A percentile compares a stretch with the other conserved stretches of the same genome.
phyloP scores from a whole-genome alignment of 257 asterid species.

The Thymus quinquecostatus region DNA sequence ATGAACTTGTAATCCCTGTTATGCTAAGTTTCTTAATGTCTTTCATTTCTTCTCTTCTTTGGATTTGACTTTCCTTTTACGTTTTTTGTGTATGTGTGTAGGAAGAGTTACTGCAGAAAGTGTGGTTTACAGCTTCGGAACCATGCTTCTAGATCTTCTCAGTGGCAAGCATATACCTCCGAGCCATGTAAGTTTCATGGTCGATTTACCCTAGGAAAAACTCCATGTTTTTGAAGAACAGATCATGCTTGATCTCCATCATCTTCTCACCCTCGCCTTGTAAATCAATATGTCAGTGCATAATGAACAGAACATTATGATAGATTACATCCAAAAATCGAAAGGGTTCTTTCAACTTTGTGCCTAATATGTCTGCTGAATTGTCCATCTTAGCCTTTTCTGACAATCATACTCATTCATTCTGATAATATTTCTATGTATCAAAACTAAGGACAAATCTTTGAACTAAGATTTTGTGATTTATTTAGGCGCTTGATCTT shows the following conservation, averaged over 20 bases:
- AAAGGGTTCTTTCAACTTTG: not conserved
- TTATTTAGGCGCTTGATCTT: slow-evolving; percentile 80
- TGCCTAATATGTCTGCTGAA: too few species aligned
- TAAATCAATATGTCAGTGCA: not conserved
- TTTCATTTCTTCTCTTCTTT: not conserved
- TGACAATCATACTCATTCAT: not conserved
- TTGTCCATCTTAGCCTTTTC: too few species aligned
- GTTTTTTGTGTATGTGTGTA: slow-evolving; percentile 21
- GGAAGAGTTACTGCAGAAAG: slow-evolving; percentile 62
- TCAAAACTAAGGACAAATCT: not conserved
- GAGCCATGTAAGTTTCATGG: slow-evolving; percentile 45
- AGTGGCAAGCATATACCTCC: slow-evolving; percentile 71
- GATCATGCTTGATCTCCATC: not conserved
- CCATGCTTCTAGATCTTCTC: slow-evolving; percentile 62
- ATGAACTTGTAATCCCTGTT: slow-evolving; percentile 11
- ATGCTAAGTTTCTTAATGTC: not conserved
- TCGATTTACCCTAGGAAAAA: not conserved
- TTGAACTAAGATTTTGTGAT: not conserved
- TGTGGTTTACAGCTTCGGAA: slow-evolving; percentile 64
- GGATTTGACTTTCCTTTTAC: not conserved
- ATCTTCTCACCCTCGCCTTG: not conserved
- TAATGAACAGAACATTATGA: not conserved
- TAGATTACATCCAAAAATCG: not conserved
- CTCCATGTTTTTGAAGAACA: not conserved
- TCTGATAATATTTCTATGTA: too few species aligned